Evolutionary conservation across 495 filamentous ascomycete species (phyloP), one percentile per base, ranked within the genome.

Genomic region (Copromyces sp.): DNA sequence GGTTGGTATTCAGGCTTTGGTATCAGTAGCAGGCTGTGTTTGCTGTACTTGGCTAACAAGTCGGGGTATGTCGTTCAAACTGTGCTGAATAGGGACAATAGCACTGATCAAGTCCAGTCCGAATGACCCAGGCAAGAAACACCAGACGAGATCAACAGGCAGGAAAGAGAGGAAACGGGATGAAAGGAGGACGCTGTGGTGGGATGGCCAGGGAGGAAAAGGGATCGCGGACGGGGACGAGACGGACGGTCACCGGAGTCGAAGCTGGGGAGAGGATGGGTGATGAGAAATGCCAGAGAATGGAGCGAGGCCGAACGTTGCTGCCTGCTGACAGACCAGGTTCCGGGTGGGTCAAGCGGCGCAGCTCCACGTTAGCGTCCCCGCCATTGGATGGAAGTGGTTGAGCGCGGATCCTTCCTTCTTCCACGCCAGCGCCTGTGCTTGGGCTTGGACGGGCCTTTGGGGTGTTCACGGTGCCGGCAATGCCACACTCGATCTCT

Each of bases 231-330:
- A 71, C 69, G 77, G 65, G 75, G 70, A 68, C 42, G 71, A 75
- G 65, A 35, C 39, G 24, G 47, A 53, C 45, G 45, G 45, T 53
- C 53, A 17, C 53, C 53, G 29, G 53, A 32, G 53, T 35, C 53
- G 53, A 65, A 65, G 53, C 53, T 65, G 53, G 68, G 42, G 68
- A 69, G 68, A 40, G 69, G 73, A 70, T 68, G 69, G 76, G 71
- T 74, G 79, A 80, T 80, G 79, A 80, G 79, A 80, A 79, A 80
- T 80, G 79, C n/a, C n/a, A n/a, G 76, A 72, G 69, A 73, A 71
- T 65, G 29, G 53, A 65, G 53, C 53, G 53, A 72, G 72, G 68
- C 41, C 70, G 69, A 68, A 77, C 76, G 76, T 74, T 80, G 79
- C 79, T 80, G 79, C 79, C 79, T 80, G 76, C 70, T 74, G 32